These are phyloP conservation scores for Aspergillus baeticus DNA, from an alignment of 495 filamentous ascomycete species.

Conservation along the genomic window DNA sequence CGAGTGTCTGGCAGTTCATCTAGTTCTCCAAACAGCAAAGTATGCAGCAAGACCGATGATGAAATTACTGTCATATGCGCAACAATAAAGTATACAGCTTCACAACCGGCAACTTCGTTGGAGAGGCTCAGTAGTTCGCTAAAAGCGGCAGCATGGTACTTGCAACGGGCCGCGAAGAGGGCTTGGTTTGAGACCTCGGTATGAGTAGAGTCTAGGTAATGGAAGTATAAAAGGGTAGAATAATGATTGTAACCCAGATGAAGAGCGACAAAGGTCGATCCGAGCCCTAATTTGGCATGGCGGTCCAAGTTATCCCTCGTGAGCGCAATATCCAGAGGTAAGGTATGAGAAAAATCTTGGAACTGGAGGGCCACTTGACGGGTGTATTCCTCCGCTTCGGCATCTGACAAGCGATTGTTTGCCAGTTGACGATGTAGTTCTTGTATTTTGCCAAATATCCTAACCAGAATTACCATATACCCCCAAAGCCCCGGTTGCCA, in stretches of 20 bases:
- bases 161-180: constrained; percentile 25
- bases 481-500: constrained; percentile 16
- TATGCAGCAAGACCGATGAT: constrained; percentile 25
- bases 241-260: constrained; percentile 32
- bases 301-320: constrained; percentile 15
- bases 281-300: constrained; percentile 20
- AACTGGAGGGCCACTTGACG: neutral
- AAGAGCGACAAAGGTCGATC: constrained; percentile 27
- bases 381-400: constrained; percentile 5
- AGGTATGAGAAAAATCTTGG: too few relatives aligned
- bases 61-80: constrained; percentile 33
- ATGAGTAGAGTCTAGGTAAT: constrained; percentile 16
- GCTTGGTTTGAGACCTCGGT: constrained; percentile 18
- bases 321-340: neutral
- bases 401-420: constrained; percentile 10
- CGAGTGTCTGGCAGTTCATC: constrained; percentile 21
- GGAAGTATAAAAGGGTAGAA: constrained; percentile 22
- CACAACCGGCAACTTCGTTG: constrained; percentile 16
- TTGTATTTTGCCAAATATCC: constrained; percentile 22
- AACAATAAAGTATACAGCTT: constrained; percentile 29
- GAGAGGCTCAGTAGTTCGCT: constrained; percentile 20
- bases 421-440: constrained; percentile 18
- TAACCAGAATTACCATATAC: constrained; percentile 21
- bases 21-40: constrained; percentile 24
- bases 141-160: constrained; percentile 24